Percentiles rank a stretch among this genome's conserved stretches.
phyloP scores from a whole-genome alignment of 768 basidiomycete genomes.

The Clitopilus passeckerianus region DNA sequence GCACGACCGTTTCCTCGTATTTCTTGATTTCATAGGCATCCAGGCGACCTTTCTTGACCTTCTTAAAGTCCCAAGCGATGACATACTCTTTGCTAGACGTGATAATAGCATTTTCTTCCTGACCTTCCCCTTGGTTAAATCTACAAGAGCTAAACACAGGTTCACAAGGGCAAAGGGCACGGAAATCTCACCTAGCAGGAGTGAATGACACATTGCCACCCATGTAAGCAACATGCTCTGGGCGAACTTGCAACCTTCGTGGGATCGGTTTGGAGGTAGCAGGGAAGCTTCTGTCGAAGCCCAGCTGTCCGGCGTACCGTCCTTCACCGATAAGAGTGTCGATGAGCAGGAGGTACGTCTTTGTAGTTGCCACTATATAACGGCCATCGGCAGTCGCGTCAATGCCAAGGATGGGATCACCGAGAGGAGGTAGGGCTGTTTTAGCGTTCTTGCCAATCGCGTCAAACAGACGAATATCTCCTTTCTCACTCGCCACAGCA shows the following conservation, averaged over 20 bases:
- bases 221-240: slow-evolving; percentile 96
- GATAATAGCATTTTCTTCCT: slow-evolving; percentile 92
- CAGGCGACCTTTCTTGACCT: slow-evolving; percentile 87
- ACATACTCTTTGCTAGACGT: slow-evolving; percentile 92
- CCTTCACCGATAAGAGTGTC: slow-evolving; percentile 94
- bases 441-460: slow-evolving; percentile 98
- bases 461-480: slow-evolving; percentile 94
- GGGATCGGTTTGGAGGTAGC: slow-evolving; percentile 92
- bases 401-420: slow-evolving; percentile 92
- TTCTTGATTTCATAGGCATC: slow-evolving; percentile 97
- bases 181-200: slow-evolving; percentile 72
- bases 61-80: slow-evolving; percentile 95
- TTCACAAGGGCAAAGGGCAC: slow-evolving; percentile 1
- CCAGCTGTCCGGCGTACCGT: slow-evolving; percentile 72
- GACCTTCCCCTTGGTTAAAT: slow-evolving; percentile 87
- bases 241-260: slow-evolving; percentile 77
- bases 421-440: slow-evolving; percentile 92
- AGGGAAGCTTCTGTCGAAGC: slow-evolving; percentile 95
- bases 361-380: slow-evolving; percentile 94
- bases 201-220: slow-evolving; percentile 81
- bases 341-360: slow-evolving; percentile 89
- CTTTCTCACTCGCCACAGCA: slow-evolving; percentile 94
- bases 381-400: slow-evolving; percentile 93
- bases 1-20: slow-evolving; percentile 91
- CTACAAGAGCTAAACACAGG: slow-evolving; percentile 31